Conservation (phyloP, 1,284 basidiomycete genomes). For the Ustilago curta region DNA sequence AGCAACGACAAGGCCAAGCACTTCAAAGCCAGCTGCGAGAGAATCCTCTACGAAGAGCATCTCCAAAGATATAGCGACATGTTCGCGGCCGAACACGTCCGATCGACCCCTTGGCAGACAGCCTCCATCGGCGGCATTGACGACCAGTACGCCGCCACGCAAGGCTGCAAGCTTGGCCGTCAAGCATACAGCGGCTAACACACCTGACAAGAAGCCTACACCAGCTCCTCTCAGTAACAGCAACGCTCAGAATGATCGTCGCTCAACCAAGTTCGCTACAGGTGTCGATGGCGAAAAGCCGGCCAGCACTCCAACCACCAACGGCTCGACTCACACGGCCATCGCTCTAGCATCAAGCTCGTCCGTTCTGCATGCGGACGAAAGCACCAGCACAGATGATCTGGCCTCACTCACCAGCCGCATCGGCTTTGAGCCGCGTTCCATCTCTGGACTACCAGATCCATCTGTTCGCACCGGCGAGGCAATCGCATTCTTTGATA, state of each 20-base stretch:
- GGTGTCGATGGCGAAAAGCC: not conserved
- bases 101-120: conserved; percentile 11
- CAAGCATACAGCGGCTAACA: not conserved
- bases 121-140: not conserved
- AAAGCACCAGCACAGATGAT: conserved; percentile 33
- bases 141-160: conserved; percentile 1
- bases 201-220: not conserved
- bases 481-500: conserved; percentile 81
- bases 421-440: conserved; percentile 50
- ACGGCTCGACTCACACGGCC: not conserved
- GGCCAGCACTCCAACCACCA: not conserved
- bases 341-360: not conserved
- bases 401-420: conserved; percentile 15
- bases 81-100: conserved; percentile 1
- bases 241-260: conserved; percentile 1
- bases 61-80: conserved; percentile 1
- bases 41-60: not conserved
- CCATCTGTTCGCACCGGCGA: conserved; percentile 43
- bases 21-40: not conserved
- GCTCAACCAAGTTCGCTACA: not conserved
- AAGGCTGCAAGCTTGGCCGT: conserved; percentile 3
- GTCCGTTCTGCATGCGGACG: conserved; percentile 9
- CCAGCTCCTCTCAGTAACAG: not conserved
- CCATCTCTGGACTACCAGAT: conserved; percentile 34
- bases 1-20: not conserved